Conservation (phyloP, 495 filamentous ascomycete genomes). For the Tricharina praecox region DNA sequence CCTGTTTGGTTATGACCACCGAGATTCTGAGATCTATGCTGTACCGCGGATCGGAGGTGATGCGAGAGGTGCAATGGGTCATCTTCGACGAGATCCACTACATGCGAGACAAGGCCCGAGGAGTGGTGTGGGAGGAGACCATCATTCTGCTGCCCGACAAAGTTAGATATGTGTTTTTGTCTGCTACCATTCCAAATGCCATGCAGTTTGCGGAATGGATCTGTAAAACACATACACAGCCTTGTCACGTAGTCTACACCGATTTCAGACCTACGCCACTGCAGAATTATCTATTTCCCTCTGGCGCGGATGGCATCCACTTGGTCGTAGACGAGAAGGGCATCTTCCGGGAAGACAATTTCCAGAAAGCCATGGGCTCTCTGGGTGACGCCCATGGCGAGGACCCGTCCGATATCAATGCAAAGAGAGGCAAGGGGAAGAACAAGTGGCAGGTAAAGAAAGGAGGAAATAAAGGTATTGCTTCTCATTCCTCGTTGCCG, state of each 20-base stretch:
- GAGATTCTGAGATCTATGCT: slow-evolving; percentile 98
- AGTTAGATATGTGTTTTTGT: slow-evolving; percentile 94
- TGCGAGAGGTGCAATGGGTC: slow-evolving; percentile 97
- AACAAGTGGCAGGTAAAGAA: slow-evolving; percentile 84
- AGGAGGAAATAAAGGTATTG: slow-evolving; percentile 46
- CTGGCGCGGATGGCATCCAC: slow-evolving; percentile 84
- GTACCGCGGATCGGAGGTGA: slow-evolving; percentile 94
- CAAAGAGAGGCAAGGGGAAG: slow-evolving; percentile 65
- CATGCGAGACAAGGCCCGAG: slow-evolving; percentile 81
- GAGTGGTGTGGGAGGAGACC: slow-evolving; percentile 98
- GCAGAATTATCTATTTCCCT: slow-evolving; percentile 94
- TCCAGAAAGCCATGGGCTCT: slow-evolving; percentile 78
- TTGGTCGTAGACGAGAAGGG: slow-evolving; percentile 93
- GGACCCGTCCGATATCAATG: slow-evolving; percentile 58
- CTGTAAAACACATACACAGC: slow-evolving; percentile 86
- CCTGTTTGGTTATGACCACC: slow-evolving; percentile 96
- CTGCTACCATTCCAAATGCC: slow-evolving; percentile 96
- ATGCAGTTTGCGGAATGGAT: slow-evolving; percentile 99
- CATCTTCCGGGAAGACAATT: slow-evolving; percentile 86
- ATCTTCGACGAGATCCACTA: slow-evolving; percentile 98
- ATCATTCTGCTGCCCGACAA: slow-evolving; percentile 95
- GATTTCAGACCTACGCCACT: slow-evolving; percentile 92
- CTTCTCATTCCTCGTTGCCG: slow-evolving; percentile 1
- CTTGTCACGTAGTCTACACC: slow-evolving; percentile 96
- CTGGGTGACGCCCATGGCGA: slow-evolving; percentile 80